Evolutionary conservation across 2,329 filamentous ascomycete genomes (phyloP).

Genomic region (Metarhizium robertsii): DNA sequence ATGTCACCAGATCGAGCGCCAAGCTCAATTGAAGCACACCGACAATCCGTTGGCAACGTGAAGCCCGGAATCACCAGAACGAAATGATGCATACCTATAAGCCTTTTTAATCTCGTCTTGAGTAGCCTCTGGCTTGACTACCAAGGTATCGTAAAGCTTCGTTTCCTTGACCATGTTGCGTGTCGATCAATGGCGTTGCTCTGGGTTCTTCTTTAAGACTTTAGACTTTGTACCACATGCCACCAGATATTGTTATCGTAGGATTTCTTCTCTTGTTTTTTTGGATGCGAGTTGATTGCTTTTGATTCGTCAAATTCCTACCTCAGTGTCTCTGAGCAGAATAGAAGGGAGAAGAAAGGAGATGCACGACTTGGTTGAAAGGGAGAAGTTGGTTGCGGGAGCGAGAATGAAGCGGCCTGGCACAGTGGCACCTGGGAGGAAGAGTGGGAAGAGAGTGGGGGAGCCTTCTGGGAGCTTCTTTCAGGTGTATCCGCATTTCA

Average conservation of each 20-base stretch:
- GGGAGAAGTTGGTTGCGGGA: background rate
- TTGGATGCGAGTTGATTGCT: background rate
- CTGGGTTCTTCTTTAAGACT: background rate
- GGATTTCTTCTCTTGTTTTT: no score
- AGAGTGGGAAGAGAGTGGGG: background rate
- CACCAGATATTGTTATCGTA: background rate
- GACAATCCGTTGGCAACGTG: background rate
- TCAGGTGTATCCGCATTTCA: background rate
- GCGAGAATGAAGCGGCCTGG: background rate
- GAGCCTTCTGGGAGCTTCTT: background rate
- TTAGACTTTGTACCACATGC: background rate
- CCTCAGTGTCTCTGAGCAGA: background rate
- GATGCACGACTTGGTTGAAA: background rate
- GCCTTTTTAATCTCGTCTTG: slow-evolving; percentile 98
- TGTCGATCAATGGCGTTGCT: background rate
- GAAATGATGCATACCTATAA: slow-evolving; percentile 55
- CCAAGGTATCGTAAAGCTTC: slow-evolving; percentile 84
- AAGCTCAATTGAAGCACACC: background rate
- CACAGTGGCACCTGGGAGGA: background rate
- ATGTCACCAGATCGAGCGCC: no score
- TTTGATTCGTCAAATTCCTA: background rate
- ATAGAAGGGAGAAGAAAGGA: background rate
- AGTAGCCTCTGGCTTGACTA: slow-evolving; percentile 66
- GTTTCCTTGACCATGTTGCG: slow-evolving; percentile 82
- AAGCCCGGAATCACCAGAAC: background rate